Evolutionary conservation across 2,329 filamentous ascomycete genomes (phyloP).

Genomic region (Botrytis paeoniae): DNA sequence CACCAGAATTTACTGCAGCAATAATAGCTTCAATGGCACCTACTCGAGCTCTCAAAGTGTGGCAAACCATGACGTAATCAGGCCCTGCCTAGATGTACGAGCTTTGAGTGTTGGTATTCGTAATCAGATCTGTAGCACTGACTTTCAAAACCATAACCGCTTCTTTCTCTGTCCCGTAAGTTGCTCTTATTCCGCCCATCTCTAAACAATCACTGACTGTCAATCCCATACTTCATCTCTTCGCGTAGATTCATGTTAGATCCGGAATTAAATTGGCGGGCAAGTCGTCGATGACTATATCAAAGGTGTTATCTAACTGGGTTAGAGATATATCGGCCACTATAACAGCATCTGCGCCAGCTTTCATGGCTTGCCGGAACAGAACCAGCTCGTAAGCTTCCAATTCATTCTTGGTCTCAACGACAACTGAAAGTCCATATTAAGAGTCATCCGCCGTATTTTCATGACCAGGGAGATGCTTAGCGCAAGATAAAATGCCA

Average conservation of each 20-base stretch:
- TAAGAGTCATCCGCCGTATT: constrained; percentile 46
- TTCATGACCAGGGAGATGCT: constrained; percentile 47
- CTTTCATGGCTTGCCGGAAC: constrained; percentile 43
- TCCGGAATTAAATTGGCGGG: constrained; percentile 43
- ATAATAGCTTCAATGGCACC: constrained; percentile 42
- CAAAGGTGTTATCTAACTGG: constrained; percentile 27
- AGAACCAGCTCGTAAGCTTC: constrained; percentile 44
- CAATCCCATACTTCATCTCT: constrained; percentile 44
- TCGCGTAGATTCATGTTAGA: constrained; percentile 41
- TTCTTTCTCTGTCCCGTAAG: constrained; percentile 42
- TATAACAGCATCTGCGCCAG: constrained; percentile 45
- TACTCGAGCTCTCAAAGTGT: constrained; percentile 43
- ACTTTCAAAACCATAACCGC: constrained; percentile 42
- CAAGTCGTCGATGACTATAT: constrained; percentile 26
- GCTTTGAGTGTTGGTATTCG: not conserved
- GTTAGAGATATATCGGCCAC: constrained; percentile 45
- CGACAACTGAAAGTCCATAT: constrained; percentile 42
- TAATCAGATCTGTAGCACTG: not conserved
- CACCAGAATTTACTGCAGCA: constrained; percentile 39
- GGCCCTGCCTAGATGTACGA: constrained; percentile 38
- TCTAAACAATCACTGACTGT: constrained; percentile 46
- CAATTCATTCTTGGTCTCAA: constrained; percentile 40
- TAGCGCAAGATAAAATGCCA: constrained; percentile 44
- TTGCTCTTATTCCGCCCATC: constrained; percentile 44
- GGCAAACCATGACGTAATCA: constrained; percentile 47